Evolutionary conservation across 225 moss, liverwort and hornwort species (phyloP).

Genomic region (Marchantia polymorpha): DNA sequence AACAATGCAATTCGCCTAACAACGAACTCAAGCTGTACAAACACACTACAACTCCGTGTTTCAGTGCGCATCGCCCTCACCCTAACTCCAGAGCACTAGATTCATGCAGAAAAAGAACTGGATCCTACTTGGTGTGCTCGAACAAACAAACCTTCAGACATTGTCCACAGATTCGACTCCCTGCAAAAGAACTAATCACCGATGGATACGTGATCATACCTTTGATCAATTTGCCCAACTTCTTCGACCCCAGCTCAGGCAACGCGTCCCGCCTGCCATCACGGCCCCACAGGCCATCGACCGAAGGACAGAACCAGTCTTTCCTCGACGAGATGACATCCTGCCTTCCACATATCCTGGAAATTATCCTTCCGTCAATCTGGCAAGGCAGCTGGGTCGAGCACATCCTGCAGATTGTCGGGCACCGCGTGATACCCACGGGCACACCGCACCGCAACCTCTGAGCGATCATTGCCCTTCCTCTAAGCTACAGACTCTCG

Average conservation of each 20-base stretch:
- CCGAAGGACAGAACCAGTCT: background rate
- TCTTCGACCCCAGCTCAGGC: background rate
- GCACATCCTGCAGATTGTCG: constrained; percentile 17
- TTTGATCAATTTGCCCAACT: constrained; percentile 16
- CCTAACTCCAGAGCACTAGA: background rate
- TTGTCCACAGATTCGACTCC: background rate
- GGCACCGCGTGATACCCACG: background rate
- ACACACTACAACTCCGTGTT: no score
- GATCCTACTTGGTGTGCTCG: no score
- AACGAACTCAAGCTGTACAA: no score
- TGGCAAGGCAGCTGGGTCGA: constrained; percentile 14
- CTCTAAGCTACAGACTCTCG: no score
- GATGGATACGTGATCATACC: constrained; percentile 4
- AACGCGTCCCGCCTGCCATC: background rate
- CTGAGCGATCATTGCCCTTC: constrained; percentile 23
- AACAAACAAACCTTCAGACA: background rate
- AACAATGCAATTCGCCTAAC: no score
- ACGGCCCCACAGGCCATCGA: constrained; percentile 11
- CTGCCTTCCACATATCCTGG: constrained; percentile 4
- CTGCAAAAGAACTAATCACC: background rate
- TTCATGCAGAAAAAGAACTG: no score
- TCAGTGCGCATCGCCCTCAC: background rate
- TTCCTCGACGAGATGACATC: background rate
- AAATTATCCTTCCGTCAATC: background rate
- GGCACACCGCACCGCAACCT: constrained; percentile 13